Percentiles rank a stretch among this genome's conserved stretches.
Evolutionary conservation across 2,329 filamentous ascomycete species (phyloP).

Genomic region (Fusarium brachygibbosum): DNA sequence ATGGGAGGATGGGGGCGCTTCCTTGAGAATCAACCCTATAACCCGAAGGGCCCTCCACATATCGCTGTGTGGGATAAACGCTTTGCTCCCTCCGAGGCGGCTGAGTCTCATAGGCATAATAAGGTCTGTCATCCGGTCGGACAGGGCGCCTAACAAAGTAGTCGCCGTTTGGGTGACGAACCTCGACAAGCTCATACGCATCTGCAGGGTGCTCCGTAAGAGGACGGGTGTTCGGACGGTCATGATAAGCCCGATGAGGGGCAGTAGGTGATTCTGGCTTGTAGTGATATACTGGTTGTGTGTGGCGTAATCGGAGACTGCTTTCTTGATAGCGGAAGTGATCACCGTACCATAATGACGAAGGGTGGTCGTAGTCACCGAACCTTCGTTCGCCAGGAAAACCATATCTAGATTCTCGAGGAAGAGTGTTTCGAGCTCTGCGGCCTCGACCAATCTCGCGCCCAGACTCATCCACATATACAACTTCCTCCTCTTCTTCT

Average conservation of each 20-base stretch:
- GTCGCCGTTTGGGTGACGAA: slow-evolving; percentile 60
- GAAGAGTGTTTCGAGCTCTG: slow-evolving; percentile 35
- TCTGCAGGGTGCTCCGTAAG: slow-evolving; percentile 42
- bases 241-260: slow-evolving; percentile 26
- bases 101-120: slow-evolving; percentile 47
- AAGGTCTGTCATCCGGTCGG: slow-evolving; percentile 46
- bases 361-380: slow-evolving; percentile 9
- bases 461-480: slow-evolving; percentile 47
- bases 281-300: slow-evolving; percentile 16
- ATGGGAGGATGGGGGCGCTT: slow-evolving; percentile 6
- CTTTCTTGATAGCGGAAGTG: slow-evolving; percentile 29
- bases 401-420: slow-evolving; percentile 19
- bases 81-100: slow-evolving; percentile 26
- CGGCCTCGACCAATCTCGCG: slow-evolving; percentile 44
- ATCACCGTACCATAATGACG: slow-evolving; percentile 24
- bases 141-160: slow-evolving; percentile 62
- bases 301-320: slow-evolving; percentile 21
- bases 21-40: slow-evolving; percentile 20
- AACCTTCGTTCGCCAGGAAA: slow-evolving; percentile 17
- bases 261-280: slow-evolving; percentile 22
- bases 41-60: neutral
- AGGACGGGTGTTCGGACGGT: slow-evolving; percentile 12
- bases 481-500: slow-evolving; percentile 44
- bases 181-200: slow-evolving; percentile 62
- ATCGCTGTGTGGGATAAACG: slow-evolving; percentile 21